Conservation (phyloP, 1,284 basidiomycete species). For the Laetiporus sulphureus region DNA sequence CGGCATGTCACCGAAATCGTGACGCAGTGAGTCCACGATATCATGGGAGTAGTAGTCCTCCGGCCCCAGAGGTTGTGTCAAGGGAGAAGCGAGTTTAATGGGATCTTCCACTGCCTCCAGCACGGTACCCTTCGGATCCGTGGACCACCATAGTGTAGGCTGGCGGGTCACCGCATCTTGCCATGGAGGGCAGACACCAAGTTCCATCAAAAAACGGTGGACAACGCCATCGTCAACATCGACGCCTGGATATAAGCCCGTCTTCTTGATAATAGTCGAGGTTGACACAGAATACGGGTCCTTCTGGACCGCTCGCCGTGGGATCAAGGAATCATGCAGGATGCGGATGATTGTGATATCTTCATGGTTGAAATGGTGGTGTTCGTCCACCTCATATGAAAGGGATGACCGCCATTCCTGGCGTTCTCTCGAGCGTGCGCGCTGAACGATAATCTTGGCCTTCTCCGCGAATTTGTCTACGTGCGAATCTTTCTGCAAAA, state of each 20-base stretch:
- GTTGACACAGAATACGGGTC: conserved; percentile 55
- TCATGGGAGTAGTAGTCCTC: conserved; percentile 56
- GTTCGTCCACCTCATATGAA: conserved; percentile 24
- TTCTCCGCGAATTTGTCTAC: conserved; percentile 55
- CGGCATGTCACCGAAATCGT: conserved; percentile 79
- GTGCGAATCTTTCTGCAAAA: conserved; percentile 32
- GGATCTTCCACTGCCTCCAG: background rate
- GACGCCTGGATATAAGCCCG: conserved; percentile 33
- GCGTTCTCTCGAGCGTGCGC: conserved; percentile 21
- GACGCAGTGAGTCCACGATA: conserved; percentile 59
- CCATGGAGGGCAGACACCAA: conserved; percentile 74
- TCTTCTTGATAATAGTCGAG: conserved; percentile 56
- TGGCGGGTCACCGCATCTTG: conserved; percentile 46
- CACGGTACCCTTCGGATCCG: background rate
- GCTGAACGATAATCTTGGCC: conserved; percentile 39
- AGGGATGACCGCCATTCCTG: conserved; percentile 29
- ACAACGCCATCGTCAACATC: conserved; percentile 26
- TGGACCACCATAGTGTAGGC: background rate
- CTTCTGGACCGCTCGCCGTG: conserved; percentile 51
- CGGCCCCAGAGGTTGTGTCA: conserved; percentile 34
- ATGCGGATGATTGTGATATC: conserved; percentile 67
- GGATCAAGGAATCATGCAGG: conserved; percentile 56
- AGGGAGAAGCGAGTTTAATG: too few species aligned
- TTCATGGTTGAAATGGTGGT: conserved; percentile 33
- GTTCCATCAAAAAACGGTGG: conserved; percentile 42